Conservation (phyloP, 2,329 filamentous ascomycete species). For the Clonostachys solani region DNA sequence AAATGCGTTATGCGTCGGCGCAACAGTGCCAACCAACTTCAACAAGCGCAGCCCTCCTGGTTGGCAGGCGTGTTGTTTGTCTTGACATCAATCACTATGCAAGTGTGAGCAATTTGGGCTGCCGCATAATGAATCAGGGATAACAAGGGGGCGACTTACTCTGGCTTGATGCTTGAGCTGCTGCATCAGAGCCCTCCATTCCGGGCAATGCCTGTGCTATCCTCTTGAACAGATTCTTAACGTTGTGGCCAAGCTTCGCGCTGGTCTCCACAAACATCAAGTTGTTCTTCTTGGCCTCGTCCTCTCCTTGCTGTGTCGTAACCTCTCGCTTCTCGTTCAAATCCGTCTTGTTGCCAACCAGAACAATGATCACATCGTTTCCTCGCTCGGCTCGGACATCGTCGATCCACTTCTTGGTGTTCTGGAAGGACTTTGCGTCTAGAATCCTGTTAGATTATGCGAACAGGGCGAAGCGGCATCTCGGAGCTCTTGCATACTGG, state of each 20-base stretch:
- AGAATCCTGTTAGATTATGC: conserved; percentile 1
- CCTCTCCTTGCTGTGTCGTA: conserved; percentile 91
- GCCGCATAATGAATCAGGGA: not conserved
- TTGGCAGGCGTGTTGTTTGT: conserved; percentile 66
- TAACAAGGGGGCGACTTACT: conserved; percentile 51
- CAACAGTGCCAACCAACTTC: too few relatives aligned
- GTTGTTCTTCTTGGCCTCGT: conserved; percentile 96
- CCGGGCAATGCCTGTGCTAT: conserved; percentile 97
- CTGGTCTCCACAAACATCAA: conserved; percentile 99
- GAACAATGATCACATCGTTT: conserved; percentile 97
- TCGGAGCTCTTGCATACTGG: conserved; percentile 50
- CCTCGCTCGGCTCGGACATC: conserved; percentile 94
- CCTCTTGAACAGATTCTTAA: conserved; percentile 94
- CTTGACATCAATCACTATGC: conserved; percentile 86
- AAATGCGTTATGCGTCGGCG: too few relatives aligned
- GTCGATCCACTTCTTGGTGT: conserved; percentile 99
- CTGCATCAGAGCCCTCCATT: conserved; percentile 88
- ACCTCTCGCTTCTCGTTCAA: conserved; percentile 97
- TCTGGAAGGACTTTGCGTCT: conserved; percentile 95
- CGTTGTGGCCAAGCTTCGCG: conserved; percentile 95
- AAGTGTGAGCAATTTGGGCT: not conserved
- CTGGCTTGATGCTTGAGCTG: conserved; percentile 67
- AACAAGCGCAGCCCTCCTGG: conserved; percentile 65
- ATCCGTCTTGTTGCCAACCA: conserved; percentile 99
- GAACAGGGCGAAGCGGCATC: not conserved